A percentile compares a stretch with the other conserved stretches of the same genome.
phyloP scores from a whole-genome alignment of 2,329 filamentous ascomycete species.

The Apiospora pterosperma region DNA sequence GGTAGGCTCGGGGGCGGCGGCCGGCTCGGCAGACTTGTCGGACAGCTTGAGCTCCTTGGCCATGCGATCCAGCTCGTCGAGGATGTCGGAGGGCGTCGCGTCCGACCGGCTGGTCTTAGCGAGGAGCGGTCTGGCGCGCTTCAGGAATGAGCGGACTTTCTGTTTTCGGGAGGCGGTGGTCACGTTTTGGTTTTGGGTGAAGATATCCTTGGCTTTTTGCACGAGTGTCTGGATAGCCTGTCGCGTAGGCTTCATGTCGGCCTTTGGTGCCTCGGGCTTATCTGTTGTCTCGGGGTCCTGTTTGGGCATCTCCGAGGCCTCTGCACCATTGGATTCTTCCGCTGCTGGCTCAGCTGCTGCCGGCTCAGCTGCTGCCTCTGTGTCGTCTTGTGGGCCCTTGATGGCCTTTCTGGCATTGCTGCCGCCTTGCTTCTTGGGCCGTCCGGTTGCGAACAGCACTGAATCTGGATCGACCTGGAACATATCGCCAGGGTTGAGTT shows the following conservation, averaged over 20 bases:
- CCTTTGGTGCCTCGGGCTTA: slow-evolving; percentile 17
- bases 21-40: slow-evolving; percentile 11
- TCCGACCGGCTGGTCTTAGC: slow-evolving; percentile 40
- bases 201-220: slow-evolving; percentile 56
- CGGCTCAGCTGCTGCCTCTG: slow-evolving; percentile 11
- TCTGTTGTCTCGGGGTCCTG: slow-evolving; percentile 36
- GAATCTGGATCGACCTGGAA: slow-evolving; percentile 91
- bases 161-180: slow-evolving; percentile 72
- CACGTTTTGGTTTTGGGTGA: slow-evolving; percentile 43
- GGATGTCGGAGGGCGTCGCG: slow-evolving; percentile 37
- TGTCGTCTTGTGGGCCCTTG: slow-evolving; percentile 10
- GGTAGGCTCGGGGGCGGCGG: neutral
- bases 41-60: slow-evolving; percentile 42
- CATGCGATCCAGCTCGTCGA: slow-evolving; percentile 52
- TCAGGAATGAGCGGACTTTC: slow-evolving; percentile 69
- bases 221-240: slow-evolving; percentile 48
- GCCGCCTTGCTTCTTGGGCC: slow-evolving; percentile 50
- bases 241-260: slow-evolving; percentile 26
- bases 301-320: slow-evolving; percentile 24
- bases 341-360: slow-evolving; percentile 17
- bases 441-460: slow-evolving; percentile 84
- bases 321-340: slow-evolving; percentile 13
- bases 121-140: slow-evolving; percentile 61
- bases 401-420: slow-evolving; percentile 22
- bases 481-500: slow-evolving; percentile 95